Evolutionary conservation across 225 moss, liverwort and hornwort genomes (phyloP).

Genomic region (Lunularia cruciata): DNA sequence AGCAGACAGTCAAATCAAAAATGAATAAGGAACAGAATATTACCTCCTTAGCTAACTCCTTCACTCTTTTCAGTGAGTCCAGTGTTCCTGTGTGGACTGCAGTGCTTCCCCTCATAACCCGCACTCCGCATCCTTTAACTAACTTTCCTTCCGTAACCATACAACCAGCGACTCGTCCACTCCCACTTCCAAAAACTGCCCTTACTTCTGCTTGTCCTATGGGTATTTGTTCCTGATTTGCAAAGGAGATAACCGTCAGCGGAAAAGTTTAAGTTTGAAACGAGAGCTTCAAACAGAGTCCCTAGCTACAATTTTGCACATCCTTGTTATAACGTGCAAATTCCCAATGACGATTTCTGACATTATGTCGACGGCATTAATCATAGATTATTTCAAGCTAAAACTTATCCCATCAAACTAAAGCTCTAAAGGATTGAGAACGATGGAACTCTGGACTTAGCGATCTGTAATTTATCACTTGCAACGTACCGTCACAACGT

Average conservation of each 20-base stretch:
- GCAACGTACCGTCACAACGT: slow-evolving; percentile 76
- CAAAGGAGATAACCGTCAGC: neutral
- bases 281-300: no score
- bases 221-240: slow-evolving; percentile 67
- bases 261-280: neutral
- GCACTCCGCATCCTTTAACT: slow-evolving; percentile 74
- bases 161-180: slow-evolving; percentile 87
- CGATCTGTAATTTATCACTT: no score
- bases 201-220: slow-evolving; percentile 90
- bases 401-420: no score
- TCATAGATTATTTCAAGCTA: no score
- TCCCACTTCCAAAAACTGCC: slow-evolving; percentile 95
- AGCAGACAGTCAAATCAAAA: neutral
- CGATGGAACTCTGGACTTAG: no score
- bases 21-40: neutral
- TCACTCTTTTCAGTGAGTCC: slow-evolving; percentile 82
- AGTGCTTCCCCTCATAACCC: slow-evolving; percentile 58
- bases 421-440: no score
- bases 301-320: no score
- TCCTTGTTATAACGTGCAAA: no score
- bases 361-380: no score
- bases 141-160: slow-evolving; percentile 95
- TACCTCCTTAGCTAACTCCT: slow-evolving; percentile 95
- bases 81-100: slow-evolving; percentile 66
- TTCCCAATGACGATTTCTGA: no score